Conservation (phyloP, 495 filamentous ascomycete species). For the Poronia punctata region DNA sequence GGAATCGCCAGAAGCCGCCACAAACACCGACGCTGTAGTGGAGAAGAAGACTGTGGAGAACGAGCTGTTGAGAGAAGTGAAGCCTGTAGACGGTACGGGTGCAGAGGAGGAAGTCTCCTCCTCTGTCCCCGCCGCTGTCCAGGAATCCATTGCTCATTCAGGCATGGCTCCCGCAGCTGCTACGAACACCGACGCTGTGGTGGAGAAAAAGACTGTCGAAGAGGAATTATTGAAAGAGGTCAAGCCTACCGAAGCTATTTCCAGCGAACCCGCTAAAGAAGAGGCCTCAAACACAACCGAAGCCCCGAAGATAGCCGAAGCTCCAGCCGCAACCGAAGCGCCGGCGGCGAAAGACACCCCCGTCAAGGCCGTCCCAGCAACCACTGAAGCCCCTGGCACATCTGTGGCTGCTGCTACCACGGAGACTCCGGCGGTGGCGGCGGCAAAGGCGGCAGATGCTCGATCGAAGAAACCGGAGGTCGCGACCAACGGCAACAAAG, state of each 20-base stretch:
- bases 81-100: slow-evolving; percentile 21
- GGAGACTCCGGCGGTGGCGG: background rate
- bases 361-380: slow-evolving; percentile 3
- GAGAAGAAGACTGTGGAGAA: slow-evolving; percentile 73
- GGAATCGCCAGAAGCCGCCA: slow-evolving; percentile 61
- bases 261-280: slow-evolving; percentile 19
- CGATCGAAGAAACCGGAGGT: slow-evolving; percentile 9
- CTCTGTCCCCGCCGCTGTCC: slow-evolving; percentile 63
- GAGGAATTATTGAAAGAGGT: slow-evolving; percentile 51
- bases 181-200: slow-evolving; percentile 57
- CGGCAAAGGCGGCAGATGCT: slow-evolving; percentile 4
- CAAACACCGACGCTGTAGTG: slow-evolving; percentile 56
- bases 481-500: slow-evolving; percentile 13
- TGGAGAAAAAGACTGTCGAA: slow-evolving; percentile 72
- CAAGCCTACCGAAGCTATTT: slow-evolving; percentile 16
- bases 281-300: slow-evolving; percentile 13
- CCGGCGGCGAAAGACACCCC: slow-evolving; percentile 8
- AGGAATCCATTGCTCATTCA: slow-evolving; percentile 61
- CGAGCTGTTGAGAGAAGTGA: slow-evolving; percentile 50
- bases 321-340: slow-evolving; percentile 13
- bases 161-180: slow-evolving; percentile 63
- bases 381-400: slow-evolving; percentile 8
- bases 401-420: slow-evolving; percentile 14
- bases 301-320: slow-evolving; percentile 16
- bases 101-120: slow-evolving; percentile 30